phyloP scores from a whole-genome alignment of 202 grass and related monocot species.

The Digitaria exilis region DNA sequence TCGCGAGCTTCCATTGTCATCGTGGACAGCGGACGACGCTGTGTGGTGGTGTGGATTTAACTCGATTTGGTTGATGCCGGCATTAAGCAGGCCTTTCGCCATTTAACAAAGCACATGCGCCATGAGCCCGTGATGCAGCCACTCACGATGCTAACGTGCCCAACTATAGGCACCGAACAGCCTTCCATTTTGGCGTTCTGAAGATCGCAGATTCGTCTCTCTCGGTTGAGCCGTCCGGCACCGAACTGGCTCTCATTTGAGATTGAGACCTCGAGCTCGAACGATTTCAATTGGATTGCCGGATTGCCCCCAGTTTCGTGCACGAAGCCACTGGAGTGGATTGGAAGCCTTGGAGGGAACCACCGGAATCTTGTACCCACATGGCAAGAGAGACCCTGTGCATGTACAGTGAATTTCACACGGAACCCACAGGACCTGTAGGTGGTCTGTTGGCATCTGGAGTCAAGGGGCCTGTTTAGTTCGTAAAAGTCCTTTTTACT shows the following conservation, averaged over 20 bases:
- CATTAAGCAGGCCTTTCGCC: neutral
- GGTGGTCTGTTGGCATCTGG: neutral
- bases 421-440: neutral
- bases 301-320: no score
- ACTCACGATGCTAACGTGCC: neutral
- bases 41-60: no score
- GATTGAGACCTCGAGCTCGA: neutral
- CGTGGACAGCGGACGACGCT: neutral
- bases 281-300: no score
- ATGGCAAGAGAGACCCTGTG: neutral
- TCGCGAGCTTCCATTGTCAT: neutral
- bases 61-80: neutral
- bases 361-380: no score
- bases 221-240: slow-evolving; percentile 11
- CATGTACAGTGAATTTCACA: neutral
- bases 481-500: no score
- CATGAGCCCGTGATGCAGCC: neutral
- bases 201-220: neutral
- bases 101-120: neutral
- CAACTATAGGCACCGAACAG: neutral
- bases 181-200: neutral
- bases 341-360: no score
- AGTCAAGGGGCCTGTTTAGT: no score
- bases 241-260: no score
- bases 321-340: no score